Base-by-base conservation (phyloP, 2,329 filamentous ascomycete species). In the Tolypocladium inflatum region DNA sequence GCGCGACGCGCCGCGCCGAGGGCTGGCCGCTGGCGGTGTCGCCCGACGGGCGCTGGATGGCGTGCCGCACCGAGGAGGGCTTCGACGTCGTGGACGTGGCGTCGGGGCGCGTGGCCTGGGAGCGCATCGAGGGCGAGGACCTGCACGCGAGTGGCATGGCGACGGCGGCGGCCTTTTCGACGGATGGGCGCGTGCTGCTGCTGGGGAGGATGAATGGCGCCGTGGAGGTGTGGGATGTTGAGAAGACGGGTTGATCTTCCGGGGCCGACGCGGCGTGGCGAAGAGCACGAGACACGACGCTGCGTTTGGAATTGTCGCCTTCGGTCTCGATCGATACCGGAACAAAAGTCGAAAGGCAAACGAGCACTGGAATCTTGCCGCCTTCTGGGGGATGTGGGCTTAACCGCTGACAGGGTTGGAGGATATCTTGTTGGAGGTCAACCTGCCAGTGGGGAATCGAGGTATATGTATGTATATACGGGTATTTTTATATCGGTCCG, bases 11-110 rank as follows among this genome's bases (percentile, higher is more conserved):
- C 21, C 45, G 52, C 52, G 60, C 45, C 17, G 75, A 77, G 59
- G 74, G 74, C 33, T 76, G 73, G 73, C 74, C 75, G 23, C 62
- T 77, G 55, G 67, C 66, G 42, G 66, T 76, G 38, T 76, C 74
- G 4, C 64, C 71, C 2, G 72, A 76, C 59, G 69, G 70, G 30
- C 61, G 68, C 50, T 74, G 70, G 60, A 65, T 77, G 64, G 67
- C 64, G 21, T 74, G 71, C 60, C 67, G 74, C 59, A 77, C 71
- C 0, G 75, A 77, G 56, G 68, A 70, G 4, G 75, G 74, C 8
- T 71, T 76, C 56, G 75, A 77, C 26, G 62, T 76, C 21, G 73
- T 73, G 64, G 72, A 76, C 15, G 62, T 73, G 33, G 60, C 60
- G 11, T 70, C 73, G 1, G 74, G 74, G 0, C 58, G 57, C 2